A percentile compares a stretch with the other conserved stretches of the same genome.
Evolutionary conservation across 1,284 basidiomycete species (phyloP).

Genomic region (Naganishia sp.): DNA sequence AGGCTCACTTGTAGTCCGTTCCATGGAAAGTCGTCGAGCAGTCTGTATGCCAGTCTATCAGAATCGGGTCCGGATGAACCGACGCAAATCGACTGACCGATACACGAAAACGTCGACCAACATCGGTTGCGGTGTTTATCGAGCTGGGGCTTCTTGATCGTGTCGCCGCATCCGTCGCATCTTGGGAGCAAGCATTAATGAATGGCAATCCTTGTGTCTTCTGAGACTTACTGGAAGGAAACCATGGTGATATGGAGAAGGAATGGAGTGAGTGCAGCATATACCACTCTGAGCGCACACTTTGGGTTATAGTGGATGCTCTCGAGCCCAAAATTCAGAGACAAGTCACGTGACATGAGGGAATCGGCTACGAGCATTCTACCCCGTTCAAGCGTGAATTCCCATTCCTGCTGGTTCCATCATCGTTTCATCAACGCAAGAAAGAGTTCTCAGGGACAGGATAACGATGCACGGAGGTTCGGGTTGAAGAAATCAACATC

Average conservation of each 20-base stretch:
- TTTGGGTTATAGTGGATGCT: constrained; percentile 24
- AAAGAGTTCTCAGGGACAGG: no score
- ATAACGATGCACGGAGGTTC: no score
- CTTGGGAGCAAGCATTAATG: constrained; percentile 40
- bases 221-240: constrained; percentile 60
- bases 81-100: constrained; percentile 51
- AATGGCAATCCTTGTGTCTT: not conserved
- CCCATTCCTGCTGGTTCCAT: no score
- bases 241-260: constrained; percentile 56
- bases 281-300: not conserved
- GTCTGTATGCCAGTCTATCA: constrained; percentile 55
- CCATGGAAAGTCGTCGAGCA: constrained; percentile 76
- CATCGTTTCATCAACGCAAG: no score
- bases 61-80: not conserved
- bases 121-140: constrained; percentile 57
- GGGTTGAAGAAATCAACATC: not conserved
- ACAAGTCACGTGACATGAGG: constrained; percentile 10
- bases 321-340: constrained; percentile 16
- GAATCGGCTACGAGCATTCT: not conserved
- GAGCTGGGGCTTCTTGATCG: constrained; percentile 85
- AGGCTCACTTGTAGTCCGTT: constrained; percentile 66
- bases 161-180: constrained; percentile 70
- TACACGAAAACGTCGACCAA: constrained; percentile 72
- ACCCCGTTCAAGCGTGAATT: no score
- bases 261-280: constrained; percentile 1